A percentile compares a stretch with the other conserved stretches of the same genome.
Evolutionary conservation across 2,329 filamentous ascomycete species (phyloP).

Genomic region (Penicillium nordicum): DNA sequence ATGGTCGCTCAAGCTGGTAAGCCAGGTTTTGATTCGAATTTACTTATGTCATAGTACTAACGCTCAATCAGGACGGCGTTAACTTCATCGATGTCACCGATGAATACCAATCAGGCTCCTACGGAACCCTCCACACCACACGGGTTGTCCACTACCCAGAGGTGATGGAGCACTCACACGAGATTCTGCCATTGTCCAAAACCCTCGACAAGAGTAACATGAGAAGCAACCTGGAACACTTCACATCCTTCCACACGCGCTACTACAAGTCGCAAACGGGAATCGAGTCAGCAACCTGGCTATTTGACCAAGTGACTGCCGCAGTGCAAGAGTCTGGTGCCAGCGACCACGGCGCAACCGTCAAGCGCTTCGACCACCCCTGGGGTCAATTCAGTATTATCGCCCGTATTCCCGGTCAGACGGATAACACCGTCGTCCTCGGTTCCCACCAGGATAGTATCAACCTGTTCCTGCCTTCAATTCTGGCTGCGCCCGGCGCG

Average conservation of each 20-base stretch:
- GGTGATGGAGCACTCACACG: conserved; percentile 62
- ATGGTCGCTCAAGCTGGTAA: conserved; percentile 80
- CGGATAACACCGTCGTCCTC: conserved; percentile 79
- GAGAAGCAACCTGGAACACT: conserved; percentile 69
- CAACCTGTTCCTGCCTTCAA: conserved; percentile 81
- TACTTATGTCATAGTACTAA: conserved; percentile 1
- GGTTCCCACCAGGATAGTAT: conserved; percentile 94
- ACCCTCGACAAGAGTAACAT: conserved; percentile 73
- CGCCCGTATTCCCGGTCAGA: conserved; percentile 82
- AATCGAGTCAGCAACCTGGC: conserved; percentile 81
- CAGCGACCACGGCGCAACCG: conserved; percentile 61
- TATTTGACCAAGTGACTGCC: conserved; percentile 69
- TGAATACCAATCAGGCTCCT: conserved; percentile 58
- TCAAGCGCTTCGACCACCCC: conserved; percentile 70
- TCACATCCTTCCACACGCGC: conserved; percentile 58
- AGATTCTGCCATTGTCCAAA: conserved; percentile 64
- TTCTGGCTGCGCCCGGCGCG: conserved; percentile 84
- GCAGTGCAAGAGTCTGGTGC: conserved; percentile 71
- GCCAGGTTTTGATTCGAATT: conserved; percentile 27
- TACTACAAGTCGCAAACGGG: conserved; percentile 64
- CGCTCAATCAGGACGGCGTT: conserved; percentile 62
- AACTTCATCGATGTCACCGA: conserved; percentile 96
- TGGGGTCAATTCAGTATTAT: conserved; percentile 93
- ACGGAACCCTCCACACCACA: conserved; percentile 42
- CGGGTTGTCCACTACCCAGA: conserved; percentile 61